Evolutionary conservation across 2,329 filamentous ascomycete species (phyloP).

Genomic region (Colletotrichum aenigma): DNA sequence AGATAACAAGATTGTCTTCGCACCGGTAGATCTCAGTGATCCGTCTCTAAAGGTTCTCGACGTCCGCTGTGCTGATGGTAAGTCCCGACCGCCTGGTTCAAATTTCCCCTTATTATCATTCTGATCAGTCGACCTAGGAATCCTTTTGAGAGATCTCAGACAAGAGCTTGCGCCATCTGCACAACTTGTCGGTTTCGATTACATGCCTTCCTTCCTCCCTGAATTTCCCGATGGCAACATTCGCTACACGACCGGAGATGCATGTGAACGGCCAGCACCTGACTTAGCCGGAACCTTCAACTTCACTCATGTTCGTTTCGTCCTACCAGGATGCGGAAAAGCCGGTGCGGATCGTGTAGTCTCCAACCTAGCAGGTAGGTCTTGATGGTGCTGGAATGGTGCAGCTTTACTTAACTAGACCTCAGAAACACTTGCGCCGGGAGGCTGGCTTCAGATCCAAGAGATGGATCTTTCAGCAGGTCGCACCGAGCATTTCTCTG

Average conservation of each 20-base stretch:
- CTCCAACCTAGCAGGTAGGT: neutral
- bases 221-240: neutral
- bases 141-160: neutral
- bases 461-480: neutral
- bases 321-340: neutral
- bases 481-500: neutral
- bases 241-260: neutral
- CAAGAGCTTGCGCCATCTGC: neutral
- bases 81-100: neutral
- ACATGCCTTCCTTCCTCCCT: neutral
- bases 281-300: neutral
- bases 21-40: neutral
- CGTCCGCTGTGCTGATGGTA: neutral
- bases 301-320: neutral
- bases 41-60: neutral
- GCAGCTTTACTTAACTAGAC: fast-evolving
- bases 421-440: neutral
- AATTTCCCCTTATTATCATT: fast-evolving
- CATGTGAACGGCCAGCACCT: neutral
- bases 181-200: neutral
- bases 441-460: neutral
- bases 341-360: neutral
- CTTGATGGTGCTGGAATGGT: neutral
- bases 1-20: neutral
- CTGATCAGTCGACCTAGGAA: neutral